A percentile compares a stretch with the other conserved stretches of the same genome.
Conservation (phyloP, 768 basidiomycete species). For the Boletus rubescentipes region DNA sequence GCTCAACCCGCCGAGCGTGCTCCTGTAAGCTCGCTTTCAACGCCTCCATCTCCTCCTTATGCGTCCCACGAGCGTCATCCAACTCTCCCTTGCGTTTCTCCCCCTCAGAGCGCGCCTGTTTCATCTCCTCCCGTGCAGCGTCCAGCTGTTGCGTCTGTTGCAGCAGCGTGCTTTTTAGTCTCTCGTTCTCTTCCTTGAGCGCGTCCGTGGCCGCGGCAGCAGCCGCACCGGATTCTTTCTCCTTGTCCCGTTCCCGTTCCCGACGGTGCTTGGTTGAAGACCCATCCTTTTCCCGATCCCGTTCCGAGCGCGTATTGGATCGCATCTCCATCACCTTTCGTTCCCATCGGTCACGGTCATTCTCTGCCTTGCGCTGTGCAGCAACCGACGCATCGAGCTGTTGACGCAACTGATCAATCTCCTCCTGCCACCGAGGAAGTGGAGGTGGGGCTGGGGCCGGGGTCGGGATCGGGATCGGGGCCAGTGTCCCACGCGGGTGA, state of each 20-base stretch:
- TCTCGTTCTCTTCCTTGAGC: conserved; percentile 26
- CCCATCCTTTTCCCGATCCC: conserved; percentile 18
- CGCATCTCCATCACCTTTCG: conserved; percentile 21
- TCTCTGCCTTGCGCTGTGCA: conserved; percentile 16
- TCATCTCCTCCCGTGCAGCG: conserved; percentile 7
- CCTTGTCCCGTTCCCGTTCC: conserved; percentile 19
- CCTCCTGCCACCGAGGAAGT: conserved; percentile 3
- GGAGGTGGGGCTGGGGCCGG: background rate
- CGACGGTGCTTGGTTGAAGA: conserved; percentile 13
- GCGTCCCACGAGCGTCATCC: background rate
- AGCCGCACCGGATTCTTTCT: conserved; percentile 1
- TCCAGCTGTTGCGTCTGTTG: conserved; percentile 19
- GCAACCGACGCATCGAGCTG: conserved; percentile 14
- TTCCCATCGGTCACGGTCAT: conserved; percentile 22
- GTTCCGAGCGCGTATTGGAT: conserved; percentile 6
- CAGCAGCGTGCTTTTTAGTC: conserved; percentile 19
- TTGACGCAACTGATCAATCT: conserved; percentile 8
- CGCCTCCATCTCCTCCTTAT: conserved; percentile 17
- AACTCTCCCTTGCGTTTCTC: conserved; percentile 18
- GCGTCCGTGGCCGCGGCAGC: background rate
- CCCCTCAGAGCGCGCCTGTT: conserved; percentile 7
- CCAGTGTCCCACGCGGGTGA: background rate
- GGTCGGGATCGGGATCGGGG: background rate
- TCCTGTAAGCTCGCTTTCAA: conserved; percentile 19
- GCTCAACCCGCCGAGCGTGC: conserved; percentile 19